Evolutionary conservation across 2,329 filamentous ascomycete genomes (phyloP).

Genomic region (Samsoniella hepiali): DNA sequence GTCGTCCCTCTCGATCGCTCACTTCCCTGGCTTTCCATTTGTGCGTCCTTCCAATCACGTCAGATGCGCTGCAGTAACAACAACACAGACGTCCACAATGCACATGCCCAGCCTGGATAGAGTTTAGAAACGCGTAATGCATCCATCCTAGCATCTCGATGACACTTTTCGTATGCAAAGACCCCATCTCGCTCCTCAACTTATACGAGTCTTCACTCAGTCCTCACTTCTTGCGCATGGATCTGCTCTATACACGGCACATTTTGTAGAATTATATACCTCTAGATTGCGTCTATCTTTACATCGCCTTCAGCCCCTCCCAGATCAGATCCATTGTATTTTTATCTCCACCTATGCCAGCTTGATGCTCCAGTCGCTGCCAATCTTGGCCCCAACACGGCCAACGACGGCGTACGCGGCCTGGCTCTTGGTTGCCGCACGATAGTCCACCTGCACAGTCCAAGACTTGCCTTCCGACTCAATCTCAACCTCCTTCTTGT

Average conservation of each 20-base stretch:
- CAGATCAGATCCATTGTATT: background rate
- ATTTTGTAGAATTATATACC: background rate
- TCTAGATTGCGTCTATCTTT: slow-evolving; percentile 14
- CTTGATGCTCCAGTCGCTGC: slow-evolving; percentile 51
- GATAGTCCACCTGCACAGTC: slow-evolving; percentile 60
- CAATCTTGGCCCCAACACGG: slow-evolving; percentile 50
- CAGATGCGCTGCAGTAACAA: background rate
- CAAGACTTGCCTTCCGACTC: slow-evolving; percentile 52
- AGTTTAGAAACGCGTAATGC: background rate
- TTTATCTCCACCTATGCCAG: slow-evolving; percentile 24
- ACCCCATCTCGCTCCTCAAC: too few species aligned
- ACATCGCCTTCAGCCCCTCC: background rate
- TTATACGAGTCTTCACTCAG: too few species aligned
- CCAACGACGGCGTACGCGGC: slow-evolving; percentile 53
- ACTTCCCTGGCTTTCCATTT: background rate
- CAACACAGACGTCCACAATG: background rate
- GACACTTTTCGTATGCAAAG: too few species aligned
- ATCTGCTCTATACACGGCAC: background rate
- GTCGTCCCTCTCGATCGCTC: too few species aligned
- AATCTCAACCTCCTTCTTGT: slow-evolving; percentile 57
- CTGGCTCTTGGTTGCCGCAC: slow-evolving; percentile 43
- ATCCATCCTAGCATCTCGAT: background rate
- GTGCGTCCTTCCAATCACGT: background rate
- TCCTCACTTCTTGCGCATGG: background rate
- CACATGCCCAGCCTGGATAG: background rate